Conservation (phyloP, 306 rosid species). For the Medicago ruthenica region DNA sequence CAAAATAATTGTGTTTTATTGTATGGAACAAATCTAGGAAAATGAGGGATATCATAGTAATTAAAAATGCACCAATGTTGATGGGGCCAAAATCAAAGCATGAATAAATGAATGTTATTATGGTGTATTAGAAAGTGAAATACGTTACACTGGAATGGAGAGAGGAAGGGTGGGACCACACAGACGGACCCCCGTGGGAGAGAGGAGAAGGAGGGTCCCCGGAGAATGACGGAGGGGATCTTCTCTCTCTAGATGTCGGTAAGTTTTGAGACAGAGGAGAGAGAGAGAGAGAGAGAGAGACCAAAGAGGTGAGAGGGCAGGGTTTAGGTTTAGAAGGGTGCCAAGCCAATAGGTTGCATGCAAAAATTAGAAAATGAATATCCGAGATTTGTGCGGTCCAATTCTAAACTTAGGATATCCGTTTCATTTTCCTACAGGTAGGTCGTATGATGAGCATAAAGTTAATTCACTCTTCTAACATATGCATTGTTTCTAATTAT, state of each 20-base stretch:
- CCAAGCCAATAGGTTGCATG: neutral
- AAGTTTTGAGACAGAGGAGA: neutral
- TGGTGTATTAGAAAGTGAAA: neutral
- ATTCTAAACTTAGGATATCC: neutral
- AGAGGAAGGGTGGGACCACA: neutral
- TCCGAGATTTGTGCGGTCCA: neutral
- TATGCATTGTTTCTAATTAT: no score
- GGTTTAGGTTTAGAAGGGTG: neutral
- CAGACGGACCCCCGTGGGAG: neutral
- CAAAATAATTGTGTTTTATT: neutral
- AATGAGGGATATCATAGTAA: neutral
- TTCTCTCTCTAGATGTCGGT: neutral
- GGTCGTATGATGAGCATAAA: no score
- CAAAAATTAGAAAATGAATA: neutral
- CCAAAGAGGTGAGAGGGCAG: neutral
- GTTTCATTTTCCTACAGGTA: neutral
- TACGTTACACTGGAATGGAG: no score
- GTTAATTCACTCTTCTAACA: no score
- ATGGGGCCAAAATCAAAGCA: neutral
- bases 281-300: neutral
- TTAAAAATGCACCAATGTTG: neutral
- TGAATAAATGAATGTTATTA: neutral
- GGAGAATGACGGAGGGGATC: neutral
- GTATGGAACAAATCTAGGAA: neutral
- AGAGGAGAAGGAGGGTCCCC: slow-evolving; percentile 8